Evolutionary conservation across 257 asterid genomes (phyloP), one percentile per base, ranked within the genome.

Genomic region (Petrea volubilis): DNA sequence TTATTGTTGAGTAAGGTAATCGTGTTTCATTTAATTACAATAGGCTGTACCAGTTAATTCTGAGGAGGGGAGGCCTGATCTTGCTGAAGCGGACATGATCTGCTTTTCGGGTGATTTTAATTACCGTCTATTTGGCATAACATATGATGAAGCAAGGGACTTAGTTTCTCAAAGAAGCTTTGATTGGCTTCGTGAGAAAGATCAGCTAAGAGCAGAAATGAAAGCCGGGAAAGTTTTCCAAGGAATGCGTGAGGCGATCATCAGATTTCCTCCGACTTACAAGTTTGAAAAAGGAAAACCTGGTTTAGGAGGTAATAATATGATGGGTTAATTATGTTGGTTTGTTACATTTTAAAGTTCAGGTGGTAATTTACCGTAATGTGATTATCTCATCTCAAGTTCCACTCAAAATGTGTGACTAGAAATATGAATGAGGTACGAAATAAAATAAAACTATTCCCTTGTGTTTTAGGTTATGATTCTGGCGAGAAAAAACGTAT

Each of bases 171-270:
- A 93, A 75, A 81, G 97, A 82, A 80, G 96, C 84, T 93, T 93
- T 60, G 98, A 90, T 71, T 93, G 98, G 98, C 97, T 93, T 61
- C 93, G 96, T n/a, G 97, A 93, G 83, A 93, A 78, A 72, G 98
- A 90, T 81, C 97, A 93, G 77, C 64, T 90, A 49, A 85, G 94
- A 75, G 90, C 87, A 46, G 97, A 90, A 70, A 93, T 90, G 97
- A 86, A 93, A 82, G 91, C 84, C 10, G 97, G 98, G 55, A 88
- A 83, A 86, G 98, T 93, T 66, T 93, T 93, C 65, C 98, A 90
- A 78, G 97, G 98, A 69, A 88, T 93, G 96, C 85, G 95, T 0
- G 98, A 93, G 76, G 98, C 97, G 3, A 74, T 88, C 64, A 78
- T 93, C 77, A 74, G 83, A 77, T 93, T 93, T 70, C 96, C 98